These are phyloP conservation scores for Cytospora piceae DNA, from an alignment of 2,329 filamentous ascomycete genomes.

Conservation along the genomic window DNA sequence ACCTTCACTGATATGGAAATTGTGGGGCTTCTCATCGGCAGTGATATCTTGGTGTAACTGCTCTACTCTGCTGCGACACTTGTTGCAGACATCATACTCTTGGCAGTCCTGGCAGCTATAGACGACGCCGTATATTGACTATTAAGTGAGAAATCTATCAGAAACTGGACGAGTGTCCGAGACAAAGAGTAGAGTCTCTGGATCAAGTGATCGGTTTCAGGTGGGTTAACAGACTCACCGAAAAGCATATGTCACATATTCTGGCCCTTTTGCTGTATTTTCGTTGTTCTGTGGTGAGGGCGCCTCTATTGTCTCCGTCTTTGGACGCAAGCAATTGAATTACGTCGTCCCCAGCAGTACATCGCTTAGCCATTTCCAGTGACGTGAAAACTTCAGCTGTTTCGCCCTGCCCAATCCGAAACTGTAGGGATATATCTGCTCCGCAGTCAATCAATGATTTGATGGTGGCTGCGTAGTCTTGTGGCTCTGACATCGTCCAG, in stretches of 20 bases:
- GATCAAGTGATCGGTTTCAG: no score
- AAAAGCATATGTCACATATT: constrained; percentile 1
- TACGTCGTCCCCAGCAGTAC: background rate
- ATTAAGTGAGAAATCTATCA: background rate
- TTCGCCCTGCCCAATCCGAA: background rate
- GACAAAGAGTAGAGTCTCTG: background rate
- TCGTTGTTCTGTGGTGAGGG: background rate
- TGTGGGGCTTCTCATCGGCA: background rate
- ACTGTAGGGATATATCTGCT: background rate
- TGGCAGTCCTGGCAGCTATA: background rate
- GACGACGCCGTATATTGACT: background rate
- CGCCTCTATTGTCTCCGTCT: no score
- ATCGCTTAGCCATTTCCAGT: constrained; percentile 15
- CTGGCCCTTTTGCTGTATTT: background rate
- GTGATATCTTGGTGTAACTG: background rate
- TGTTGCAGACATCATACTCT: background rate
- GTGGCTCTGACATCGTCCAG: constrained; percentile 6
- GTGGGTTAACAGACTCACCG: constrained; percentile 1
- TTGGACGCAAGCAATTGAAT: background rate
- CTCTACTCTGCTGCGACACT: background rate
- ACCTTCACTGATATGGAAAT: background rate
- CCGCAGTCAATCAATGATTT: background rate
- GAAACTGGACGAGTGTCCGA: background rate
- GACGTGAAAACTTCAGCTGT: constrained; percentile 4
- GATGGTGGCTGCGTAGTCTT: constrained; percentile 6